phyloP scores from a whole-genome alignment of 208 protist genomes.

The Leishmania gerbilli region DNA sequence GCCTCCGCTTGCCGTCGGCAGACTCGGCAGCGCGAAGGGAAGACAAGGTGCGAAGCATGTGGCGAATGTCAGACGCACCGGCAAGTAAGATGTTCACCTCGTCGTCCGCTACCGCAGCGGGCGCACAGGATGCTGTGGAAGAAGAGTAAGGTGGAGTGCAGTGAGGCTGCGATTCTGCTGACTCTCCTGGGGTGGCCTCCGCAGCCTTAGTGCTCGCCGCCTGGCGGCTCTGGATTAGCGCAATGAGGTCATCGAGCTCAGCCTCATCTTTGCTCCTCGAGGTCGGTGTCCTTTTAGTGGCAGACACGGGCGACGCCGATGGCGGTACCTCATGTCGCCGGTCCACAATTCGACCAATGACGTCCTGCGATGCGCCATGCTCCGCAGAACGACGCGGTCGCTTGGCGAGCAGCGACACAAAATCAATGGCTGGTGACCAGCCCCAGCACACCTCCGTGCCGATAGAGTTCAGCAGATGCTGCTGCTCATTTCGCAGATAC shows the following conservation, averaged over 20 bases:
- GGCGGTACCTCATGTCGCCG: neutral
- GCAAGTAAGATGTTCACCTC: constrained; percentile 66
- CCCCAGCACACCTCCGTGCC: constrained; percentile 88
- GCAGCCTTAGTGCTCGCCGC: neutral
- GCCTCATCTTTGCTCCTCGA: constrained; percentile 24
- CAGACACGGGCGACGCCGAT: neutral
- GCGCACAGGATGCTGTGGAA: neutral
- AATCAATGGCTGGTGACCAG: constrained; percentile 89
- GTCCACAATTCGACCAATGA: neutral
- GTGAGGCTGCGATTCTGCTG: neutral
- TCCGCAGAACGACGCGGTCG: constrained; percentile 4
- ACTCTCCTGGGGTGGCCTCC: neutral
- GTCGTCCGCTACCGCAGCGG: neutral
- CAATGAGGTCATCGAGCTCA: constrained; percentile 55
- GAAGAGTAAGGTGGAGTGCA: neutral
- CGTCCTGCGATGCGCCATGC: neutral
- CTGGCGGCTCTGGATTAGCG: constrained; percentile 23
- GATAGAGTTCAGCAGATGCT: constrained; percentile 84
- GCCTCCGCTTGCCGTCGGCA: neutral
- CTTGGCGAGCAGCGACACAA: constrained; percentile 47
- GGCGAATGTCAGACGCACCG: constrained; percentile 80
- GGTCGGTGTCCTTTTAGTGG: neutral
- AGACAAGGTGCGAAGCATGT: constrained; percentile 84
- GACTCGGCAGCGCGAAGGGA: constrained; percentile 42
- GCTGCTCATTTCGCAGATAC: constrained; percentile 76